phyloP scores from a whole-genome alignment of 2,329 filamentous ascomycete genomes.

The Aspergillus fructus region DNA sequence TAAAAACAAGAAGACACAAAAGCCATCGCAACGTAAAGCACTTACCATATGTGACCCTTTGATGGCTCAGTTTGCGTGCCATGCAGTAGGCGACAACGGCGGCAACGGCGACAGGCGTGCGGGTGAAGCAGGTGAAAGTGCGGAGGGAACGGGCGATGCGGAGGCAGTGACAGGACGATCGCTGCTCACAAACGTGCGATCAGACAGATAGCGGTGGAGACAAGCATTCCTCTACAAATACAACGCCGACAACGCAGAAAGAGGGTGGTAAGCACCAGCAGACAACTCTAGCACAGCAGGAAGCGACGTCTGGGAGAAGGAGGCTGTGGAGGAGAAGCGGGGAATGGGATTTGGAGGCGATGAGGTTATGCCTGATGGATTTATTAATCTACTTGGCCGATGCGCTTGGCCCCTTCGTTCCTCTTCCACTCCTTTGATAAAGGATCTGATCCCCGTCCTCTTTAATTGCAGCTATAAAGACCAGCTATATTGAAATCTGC shows the following conservation, averaged over 20 bases:
- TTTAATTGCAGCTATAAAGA: neutral
- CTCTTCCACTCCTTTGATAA: neutral
- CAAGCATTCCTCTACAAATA: neutral
- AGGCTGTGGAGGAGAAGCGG: conserved; percentile 9
- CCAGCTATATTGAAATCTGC: neutral
- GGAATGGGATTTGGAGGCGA: conserved; percentile 2
- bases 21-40: conserved; percentile 14
- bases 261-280: neutral
- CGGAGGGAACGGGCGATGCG: conserved; percentile 20
- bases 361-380: conserved; percentile 6
- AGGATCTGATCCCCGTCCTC: neutral
- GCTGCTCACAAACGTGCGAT: conserved; percentile 11
- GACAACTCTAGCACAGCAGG: neutral
- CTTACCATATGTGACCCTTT: conserved; percentile 68
- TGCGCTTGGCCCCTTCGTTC: neutral
- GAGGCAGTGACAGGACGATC: conserved; percentile 22
- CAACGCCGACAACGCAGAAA: neutral
- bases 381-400: conserved; percentile 9
- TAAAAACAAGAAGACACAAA: neutral
- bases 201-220: conserved; percentile 4
- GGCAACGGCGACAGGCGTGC: conserved; percentile 2
- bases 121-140: conserved; percentile 17
- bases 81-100: conserved; percentile 43
- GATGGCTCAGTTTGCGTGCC: conserved; percentile 67
- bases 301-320: neutral